phyloP scores from a whole-genome alignment of 331 rosid species.

The Malus hybrid region DNA sequence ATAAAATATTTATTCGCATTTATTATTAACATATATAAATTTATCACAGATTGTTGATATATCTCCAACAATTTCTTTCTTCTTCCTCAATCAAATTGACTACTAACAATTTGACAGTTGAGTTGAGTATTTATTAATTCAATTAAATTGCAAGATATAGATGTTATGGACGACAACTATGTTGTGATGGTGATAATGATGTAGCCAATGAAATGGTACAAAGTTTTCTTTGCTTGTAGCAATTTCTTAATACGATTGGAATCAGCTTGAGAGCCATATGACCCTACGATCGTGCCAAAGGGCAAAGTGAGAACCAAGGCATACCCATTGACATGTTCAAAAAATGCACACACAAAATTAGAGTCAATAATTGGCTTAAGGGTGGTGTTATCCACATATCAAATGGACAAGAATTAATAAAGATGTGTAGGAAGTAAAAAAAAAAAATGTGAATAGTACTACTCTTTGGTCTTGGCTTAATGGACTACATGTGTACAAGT shows the following conservation, averaged over 20 bases:
- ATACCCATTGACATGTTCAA: neutral
- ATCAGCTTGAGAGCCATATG: neutral
- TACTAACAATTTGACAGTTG: too few species aligned
- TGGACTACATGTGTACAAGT: too few species aligned
- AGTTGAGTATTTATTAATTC: neutral
- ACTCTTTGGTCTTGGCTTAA: too few species aligned
- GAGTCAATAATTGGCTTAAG: neutral
- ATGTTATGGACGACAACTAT: neutral
- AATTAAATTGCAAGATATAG: neutral
- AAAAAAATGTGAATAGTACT: too few species aligned
- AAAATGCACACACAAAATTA: neutral
- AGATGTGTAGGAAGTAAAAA: too few species aligned
- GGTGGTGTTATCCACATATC: too few species aligned
- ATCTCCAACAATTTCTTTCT: too few species aligned
- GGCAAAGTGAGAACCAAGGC: neutral
- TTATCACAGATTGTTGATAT: too few species aligned
- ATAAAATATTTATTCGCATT: too few species aligned
- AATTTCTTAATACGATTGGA: neutral
- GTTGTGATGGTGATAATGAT: neutral
- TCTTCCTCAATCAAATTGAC: too few species aligned
- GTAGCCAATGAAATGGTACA: neutral
- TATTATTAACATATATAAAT: too few species aligned
- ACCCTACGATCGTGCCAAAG: slow-evolving; percentile 11
- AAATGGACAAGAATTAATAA: too few species aligned
- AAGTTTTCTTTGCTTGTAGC: neutral